Evolutionary conservation across 345 rosid genomes (phyloP).

Genomic region (Rhodomyrtus tomentosa): DNA sequence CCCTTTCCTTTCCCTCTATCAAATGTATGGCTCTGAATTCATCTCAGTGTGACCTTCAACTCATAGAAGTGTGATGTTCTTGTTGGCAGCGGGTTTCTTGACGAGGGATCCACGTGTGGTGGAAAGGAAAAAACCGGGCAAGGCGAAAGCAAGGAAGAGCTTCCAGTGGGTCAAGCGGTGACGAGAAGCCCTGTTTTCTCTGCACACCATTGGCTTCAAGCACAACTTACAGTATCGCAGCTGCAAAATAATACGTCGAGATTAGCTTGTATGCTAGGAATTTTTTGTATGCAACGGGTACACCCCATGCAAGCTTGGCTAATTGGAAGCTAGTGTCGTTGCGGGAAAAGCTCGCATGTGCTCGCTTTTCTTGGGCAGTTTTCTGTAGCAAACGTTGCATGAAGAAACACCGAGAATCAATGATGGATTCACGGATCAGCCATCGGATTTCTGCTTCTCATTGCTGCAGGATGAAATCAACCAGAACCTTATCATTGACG

Average conservation of each 20-base stretch:
- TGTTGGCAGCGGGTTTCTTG: slow-evolving; percentile 65
- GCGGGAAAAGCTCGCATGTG: background rate
- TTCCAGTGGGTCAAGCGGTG: slow-evolving; percentile 98
- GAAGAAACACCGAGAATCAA: background rate
- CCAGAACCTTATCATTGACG: background rate
- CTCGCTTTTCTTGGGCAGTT: background rate
- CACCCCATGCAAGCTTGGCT: background rate
- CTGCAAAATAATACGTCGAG: background rate
- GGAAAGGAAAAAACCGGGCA: slow-evolving; percentile 97
- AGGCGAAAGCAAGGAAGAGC: slow-evolving; percentile 97
- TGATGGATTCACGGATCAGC: background rate
- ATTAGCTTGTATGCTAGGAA: background rate
- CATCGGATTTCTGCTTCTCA: background rate
- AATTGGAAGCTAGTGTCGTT: background rate
- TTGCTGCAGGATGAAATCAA: background rate
- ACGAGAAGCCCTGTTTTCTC: background rate
- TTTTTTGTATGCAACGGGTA: background rate
- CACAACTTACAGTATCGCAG: background rate
- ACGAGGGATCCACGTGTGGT: slow-evolving; percentile 92
- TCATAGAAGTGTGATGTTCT: background rate
- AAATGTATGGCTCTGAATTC: background rate
- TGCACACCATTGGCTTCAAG: background rate
- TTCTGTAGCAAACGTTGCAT: background rate
- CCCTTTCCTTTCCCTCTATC: background rate
- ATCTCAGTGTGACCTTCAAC: background rate